Base-by-base conservation (phyloP, 2,329 filamentous ascomycete genomes). In the Zarea fungicola region DNA sequence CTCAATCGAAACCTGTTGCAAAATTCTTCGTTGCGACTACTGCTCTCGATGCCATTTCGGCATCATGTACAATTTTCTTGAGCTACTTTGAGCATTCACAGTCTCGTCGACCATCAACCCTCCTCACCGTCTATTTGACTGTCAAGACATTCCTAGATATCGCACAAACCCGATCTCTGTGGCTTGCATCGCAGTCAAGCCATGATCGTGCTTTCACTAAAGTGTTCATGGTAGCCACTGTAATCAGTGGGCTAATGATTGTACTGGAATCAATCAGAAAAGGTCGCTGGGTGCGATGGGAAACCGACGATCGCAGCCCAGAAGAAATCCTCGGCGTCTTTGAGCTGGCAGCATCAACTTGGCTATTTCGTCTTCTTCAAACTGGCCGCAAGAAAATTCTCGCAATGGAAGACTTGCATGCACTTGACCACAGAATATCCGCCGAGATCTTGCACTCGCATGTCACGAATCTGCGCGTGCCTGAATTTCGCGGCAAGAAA, bases 221-320 rank as follows among this genome's bases (percentile, higher is more conserved):
- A 21, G 42, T 70, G 1, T 65, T 65, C 16, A 66, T 60, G 2
- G 55, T 56, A 2, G 56, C 58, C 1, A 48, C 65, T 2, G 62
- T 49, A 1, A n/a, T 65, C 34, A 72, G 71, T 47, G 48, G 61
- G 1, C 42, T 55, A 2, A 55, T 72, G 1, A 50, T 72, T 6
- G 4, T 69, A 1, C 44, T 70, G 3, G 70, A 74, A 48, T 60
- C 65, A 0, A 54, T 56, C 18, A 58, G 56, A 14, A 72, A 72
- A 55, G n/a, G 26, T 9, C 26, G 26, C n/a, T 42, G 40, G 68
- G 53, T 70, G 0, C 49, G 52, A 5, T 70, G 67, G 69, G 62
- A 67, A n/a, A 52, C 53, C 1, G 42, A 51, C 1, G 53, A 64
- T 11, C 68, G 73, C 49, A 73, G 70, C 25, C 70, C 56, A 5